Conservation (phyloP, 129 eudicot genomes). For the Flaveria linearis region DNA sequence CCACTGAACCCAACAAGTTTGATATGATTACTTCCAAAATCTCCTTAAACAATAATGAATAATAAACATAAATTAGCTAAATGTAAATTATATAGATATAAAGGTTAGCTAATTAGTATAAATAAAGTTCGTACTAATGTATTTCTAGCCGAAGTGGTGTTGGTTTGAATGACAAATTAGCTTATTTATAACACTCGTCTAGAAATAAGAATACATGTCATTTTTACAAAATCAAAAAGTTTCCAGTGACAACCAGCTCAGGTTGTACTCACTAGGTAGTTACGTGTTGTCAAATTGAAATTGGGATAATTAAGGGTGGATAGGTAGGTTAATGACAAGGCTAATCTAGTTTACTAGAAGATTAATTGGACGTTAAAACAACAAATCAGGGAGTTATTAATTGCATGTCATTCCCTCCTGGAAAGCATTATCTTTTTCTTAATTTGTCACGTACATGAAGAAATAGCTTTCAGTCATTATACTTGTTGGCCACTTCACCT, state of each 20-base stretch:
- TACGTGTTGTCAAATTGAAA: background rate
- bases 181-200: too few species aligned
- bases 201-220: too few species aligned
- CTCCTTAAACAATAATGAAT: background rate
- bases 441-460: constrained; percentile 25
- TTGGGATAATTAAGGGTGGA: background rate
- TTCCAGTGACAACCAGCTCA: background rate
- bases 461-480: constrained; percentile 37
- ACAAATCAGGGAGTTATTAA: background rate
- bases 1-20: too few species aligned
- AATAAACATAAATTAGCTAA: background rate
- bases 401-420: constrained; percentile 52
- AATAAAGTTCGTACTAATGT: too few species aligned
- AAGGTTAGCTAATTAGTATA: too few species aligned
- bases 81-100: too few species aligned
- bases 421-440: constrained; percentile 49
- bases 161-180: too few species aligned
- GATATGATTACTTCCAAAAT: background rate
- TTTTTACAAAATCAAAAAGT: too few species aligned
- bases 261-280: constrained; percentile 6
- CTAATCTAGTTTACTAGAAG: constrained; percentile 25
- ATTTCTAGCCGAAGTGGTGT: too few species aligned
- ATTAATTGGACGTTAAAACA: constrained; percentile 22
- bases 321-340: constrained; percentile 19
- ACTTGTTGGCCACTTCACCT: constrained; percentile 82